A percentile compares a stretch with the other conserved stretches of the same genome.
phyloP scores from a whole-genome alignment of 139 green algal species.

The Picochlorum costavermella region DNA sequence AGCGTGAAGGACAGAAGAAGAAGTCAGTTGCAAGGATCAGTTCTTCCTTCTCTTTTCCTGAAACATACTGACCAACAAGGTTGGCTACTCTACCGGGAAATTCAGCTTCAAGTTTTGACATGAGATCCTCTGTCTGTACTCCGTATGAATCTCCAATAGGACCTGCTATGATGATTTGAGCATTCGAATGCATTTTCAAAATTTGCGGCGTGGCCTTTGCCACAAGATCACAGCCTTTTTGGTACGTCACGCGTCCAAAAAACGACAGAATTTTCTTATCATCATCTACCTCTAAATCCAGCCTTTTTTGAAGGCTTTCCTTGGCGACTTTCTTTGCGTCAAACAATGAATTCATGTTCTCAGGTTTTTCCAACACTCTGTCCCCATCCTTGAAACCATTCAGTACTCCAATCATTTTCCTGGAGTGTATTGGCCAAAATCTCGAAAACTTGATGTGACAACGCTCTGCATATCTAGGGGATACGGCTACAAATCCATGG shows the following conservation, averaged over 20 bases:
- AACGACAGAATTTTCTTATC: constrained; percentile 25
- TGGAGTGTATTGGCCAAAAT: constrained; percentile 23
- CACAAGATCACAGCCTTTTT: constrained; percentile 38
- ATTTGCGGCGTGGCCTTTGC: constrained; percentile 12
- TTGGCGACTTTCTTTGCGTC: constrained; percentile 19
- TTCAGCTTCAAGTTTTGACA: constrained; percentile 11
- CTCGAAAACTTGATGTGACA: constrained; percentile 20
- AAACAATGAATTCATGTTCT: constrained; percentile 11
- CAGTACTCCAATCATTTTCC: constrained; percentile 13
- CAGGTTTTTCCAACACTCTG: background rate
- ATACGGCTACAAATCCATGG: constrained; percentile 29
- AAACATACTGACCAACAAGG: constrained; percentile 28
- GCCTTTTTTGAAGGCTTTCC: constrained; percentile 15
- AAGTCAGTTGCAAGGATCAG: constrained; percentile 31
- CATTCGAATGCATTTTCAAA: constrained; percentile 1
- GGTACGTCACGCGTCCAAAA: constrained; percentile 34
- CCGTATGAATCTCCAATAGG: constrained; percentile 31
- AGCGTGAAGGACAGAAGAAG: constrained; percentile 34
- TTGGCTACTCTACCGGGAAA: constrained; percentile 27
- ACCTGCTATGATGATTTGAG: constrained; percentile 32
- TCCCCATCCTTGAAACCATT: constrained; percentile 12
- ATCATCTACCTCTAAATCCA: constrained; percentile 18
- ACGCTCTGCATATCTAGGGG: constrained; percentile 24
- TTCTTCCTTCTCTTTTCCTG: constrained; percentile 29
- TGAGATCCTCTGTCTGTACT: constrained; percentile 2